phyloP scores from a whole-genome alignment of 2,329 filamentous ascomycete species.

The Didymella keratinophila region DNA sequence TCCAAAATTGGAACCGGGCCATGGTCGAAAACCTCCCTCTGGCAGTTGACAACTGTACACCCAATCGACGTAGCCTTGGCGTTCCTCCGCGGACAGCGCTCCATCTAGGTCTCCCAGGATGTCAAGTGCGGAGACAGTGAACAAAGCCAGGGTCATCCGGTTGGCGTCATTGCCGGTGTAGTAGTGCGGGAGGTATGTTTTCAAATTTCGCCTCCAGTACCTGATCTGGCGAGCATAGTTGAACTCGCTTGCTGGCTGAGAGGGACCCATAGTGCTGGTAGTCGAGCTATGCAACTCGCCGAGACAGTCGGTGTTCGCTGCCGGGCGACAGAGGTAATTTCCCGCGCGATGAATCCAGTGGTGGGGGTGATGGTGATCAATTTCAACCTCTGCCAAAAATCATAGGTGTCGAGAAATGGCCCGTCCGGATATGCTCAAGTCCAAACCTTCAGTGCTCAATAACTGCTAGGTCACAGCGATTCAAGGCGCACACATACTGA shows the following conservation, averaged over 20 bases:
- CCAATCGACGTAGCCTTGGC: constrained; percentile 71
- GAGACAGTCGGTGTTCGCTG: constrained; percentile 12
- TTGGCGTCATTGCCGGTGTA: constrained; percentile 92
- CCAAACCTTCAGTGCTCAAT: constrained; percentile 2
- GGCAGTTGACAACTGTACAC: constrained; percentile 87
- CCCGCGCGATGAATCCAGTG: constrained; percentile 16
- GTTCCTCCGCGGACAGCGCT: constrained; percentile 62
- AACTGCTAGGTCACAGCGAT: background rate
- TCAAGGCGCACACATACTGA: constrained; percentile 13
- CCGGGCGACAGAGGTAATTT: constrained; percentile 15
- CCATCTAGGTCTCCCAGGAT: constrained; percentile 72
- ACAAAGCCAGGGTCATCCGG: constrained; percentile 88
- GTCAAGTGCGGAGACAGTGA: constrained; percentile 86
- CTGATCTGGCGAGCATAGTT: constrained; percentile 70
- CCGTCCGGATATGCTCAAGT: constrained; percentile 5
- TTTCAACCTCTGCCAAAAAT: constrained; percentile 12
- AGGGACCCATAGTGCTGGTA: constrained; percentile 15
- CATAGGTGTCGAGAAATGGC: constrained; percentile 11
- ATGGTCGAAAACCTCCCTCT: constrained; percentile 86
- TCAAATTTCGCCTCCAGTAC: constrained; percentile 92
- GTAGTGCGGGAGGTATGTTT: constrained; percentile 77
- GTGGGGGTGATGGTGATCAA: constrained; percentile 20
- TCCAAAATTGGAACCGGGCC: constrained; percentile 71
- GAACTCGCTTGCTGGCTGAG: constrained; percentile 27
- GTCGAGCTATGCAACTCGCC: constrained; percentile 11